Base-by-base conservation (phyloP, 306 rosid species). In the Cyclanthera cordifolia region DNA sequence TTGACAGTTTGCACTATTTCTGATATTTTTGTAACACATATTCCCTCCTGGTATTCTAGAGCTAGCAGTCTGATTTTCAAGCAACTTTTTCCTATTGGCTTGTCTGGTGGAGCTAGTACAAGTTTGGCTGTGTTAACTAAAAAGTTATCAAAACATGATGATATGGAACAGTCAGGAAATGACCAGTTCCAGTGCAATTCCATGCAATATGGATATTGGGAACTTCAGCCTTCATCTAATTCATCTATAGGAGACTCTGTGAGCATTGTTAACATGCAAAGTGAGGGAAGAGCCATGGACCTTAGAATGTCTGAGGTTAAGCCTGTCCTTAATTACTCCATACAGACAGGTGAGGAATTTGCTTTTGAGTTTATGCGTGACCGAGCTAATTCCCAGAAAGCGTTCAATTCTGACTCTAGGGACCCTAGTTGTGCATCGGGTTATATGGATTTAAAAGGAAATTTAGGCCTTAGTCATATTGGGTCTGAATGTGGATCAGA, bases 321-420 rank as follows among this genome's bases (percentile, higher is more conserved):
- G 75, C 88, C 95, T 50, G 91, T 83, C 57, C 95, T 53, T 79
- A 87, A 90, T 82, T 87, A 73, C 74, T 90, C 96, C 64, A 87
- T 90, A 74, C 91, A 82, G 82, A 90, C 95, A 1, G 96, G 96
- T 48, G 95, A 90, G 83, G 96, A 90, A 75, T 90, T 90, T 61
- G 74, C 96, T 47, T 81, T 87, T 16, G 95, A 90, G 72, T 90
- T 90, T 65, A 85, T 90, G 90, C 88, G 83, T 27, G 96, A 87
- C 70, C 86, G 95, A 75, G 85, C 82, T 76, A 87, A 85, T 82
- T 84, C 80, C 57, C 76, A 77, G 80, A 79, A 81, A 77, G 91
- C 90, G 52, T 69, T 81, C 45, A 73, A 80, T 73, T 78, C 91
- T 56, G 77, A 79, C 81, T 73, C 72, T 34, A 67, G 80, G 28